Evolutionary conservation across 805 yeast genomes (phyloP), one percentile per base, ranked within the genome.

Genomic region (Ogataea wickerhamii): DNA sequence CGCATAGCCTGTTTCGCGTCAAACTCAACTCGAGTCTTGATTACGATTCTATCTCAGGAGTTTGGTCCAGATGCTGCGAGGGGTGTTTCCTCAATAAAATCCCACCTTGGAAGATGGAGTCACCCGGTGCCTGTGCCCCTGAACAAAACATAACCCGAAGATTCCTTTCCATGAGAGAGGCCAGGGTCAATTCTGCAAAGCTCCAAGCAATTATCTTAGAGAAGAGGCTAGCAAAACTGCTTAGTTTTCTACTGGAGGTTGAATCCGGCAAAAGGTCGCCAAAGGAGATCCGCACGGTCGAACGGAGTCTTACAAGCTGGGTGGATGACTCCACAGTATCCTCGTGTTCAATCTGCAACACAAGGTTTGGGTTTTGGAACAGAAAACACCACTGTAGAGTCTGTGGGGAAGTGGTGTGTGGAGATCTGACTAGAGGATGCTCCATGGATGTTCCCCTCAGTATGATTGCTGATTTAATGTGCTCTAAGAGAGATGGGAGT

Each of bases 381-480:
- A 65, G 97, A 35, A 86, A 82, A 47, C 98, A 93, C 56, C 98
- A 91, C 58, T 93, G 98, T 59, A 66, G 98, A 25, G 59, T 88
- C 18, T 91, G 98, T 65, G 98, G 98, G 0, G 54, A 61, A 19
- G 76, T 84, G 1, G 86, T 87, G 0, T 91, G 97, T 63, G 94
- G 82, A 18, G 81, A 80, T 47, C 49, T 58, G 36, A 63, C 43
- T 34, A 72, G 67, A 6, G 80, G 66, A 11, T 91, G 98, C 57
- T 87, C 96, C 0, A 76, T 79, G 55, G 76, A 78, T 38, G 80
- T 87, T 0, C 86, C 86, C 0, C 49, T 81, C 2, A 56, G 55
- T 16, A 51, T 66, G 10, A 50, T 76, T 13, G 44, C 68, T 23
- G 58, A 59, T n/a, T 59, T 67, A 26, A 51, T 74, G 35, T 63